These are phyloP conservation scores for Rosellinia necatrix DNA, from an alignment of 2,329 filamentous ascomycete genomes.

Conservation along the genomic window DNA sequence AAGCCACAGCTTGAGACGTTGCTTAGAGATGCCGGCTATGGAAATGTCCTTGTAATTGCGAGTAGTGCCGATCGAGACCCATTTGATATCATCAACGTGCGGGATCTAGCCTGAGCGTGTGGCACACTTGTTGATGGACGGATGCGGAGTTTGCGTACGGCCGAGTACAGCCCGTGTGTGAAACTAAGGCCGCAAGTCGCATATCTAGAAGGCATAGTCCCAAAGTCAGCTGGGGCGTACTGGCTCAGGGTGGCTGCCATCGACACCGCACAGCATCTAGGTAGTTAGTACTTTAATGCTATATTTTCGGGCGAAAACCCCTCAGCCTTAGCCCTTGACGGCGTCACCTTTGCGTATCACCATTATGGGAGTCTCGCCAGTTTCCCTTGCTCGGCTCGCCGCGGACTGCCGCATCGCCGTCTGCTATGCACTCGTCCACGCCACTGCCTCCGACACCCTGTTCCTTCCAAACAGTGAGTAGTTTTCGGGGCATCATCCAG, in stretches of 20 bases:
- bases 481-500: conserved; percentile 58
- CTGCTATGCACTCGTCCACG: conserved; percentile 57
- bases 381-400: conserved; percentile 36
- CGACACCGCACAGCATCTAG: not conserved
- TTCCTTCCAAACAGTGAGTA: conserved; percentile 60
- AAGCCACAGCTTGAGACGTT: conserved; percentile 64
- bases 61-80: conserved; percentile 86
- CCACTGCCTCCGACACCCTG: conserved; percentile 59
- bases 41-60: conserved; percentile 64
- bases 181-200: not conserved
- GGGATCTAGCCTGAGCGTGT: conserved; percentile 38
- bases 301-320: no score
- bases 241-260: not conserved
- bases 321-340: not conserved
- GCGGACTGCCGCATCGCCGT: conserved; percentile 57
- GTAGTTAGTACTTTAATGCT: no score
- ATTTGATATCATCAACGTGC: conserved; percentile 72
- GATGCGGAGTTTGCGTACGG: not conserved
- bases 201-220: not conserved
- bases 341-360: conserved; percentile 26
- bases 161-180: not conserved
- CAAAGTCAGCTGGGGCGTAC: not conserved
- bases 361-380: conserved; percentile 31
- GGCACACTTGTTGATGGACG: not conserved
- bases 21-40: conserved; percentile 55